Conservation (phyloP, 1,284 basidiomycete genomes). For the Pseudomicrostroma phylloplanum region DNA sequence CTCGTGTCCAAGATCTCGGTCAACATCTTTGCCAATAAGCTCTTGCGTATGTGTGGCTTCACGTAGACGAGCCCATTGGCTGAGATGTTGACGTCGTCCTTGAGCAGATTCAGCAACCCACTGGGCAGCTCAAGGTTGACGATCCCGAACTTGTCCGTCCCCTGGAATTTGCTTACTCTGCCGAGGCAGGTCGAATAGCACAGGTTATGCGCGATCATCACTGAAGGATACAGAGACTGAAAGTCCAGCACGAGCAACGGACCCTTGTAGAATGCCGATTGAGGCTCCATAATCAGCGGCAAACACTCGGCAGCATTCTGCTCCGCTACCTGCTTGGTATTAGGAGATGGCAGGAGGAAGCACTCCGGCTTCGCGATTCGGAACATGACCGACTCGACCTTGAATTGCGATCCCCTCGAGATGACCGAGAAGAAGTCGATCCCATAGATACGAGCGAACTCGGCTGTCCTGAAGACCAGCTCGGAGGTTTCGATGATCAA, state of each 20-base stretch:
- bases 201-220: conserved; percentile 94
- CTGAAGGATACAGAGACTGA: conserved; percentile 87
- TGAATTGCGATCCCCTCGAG: conserved; percentile 90
- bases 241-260: conserved; percentile 91
- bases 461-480: conserved; percentile 53
- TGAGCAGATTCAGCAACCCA: conserved; percentile 16
- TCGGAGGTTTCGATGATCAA: conserved; percentile 43
- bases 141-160: conserved; percentile 71
- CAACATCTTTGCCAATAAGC: conserved; percentile 83
- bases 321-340: conserved; percentile 52
- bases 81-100: conserved; percentile 17
- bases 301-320: conserved; percentile 94
- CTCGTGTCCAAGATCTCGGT: conserved; percentile 88
- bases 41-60: conserved; percentile 74
- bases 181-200: conserved; percentile 77
- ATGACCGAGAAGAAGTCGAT: conserved; percentile 95
- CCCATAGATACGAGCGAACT: conserved; percentile 93
- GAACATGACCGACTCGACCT: conserved; percentile 97
- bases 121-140: conserved; percentile 11
- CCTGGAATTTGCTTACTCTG: conserved; percentile 73
- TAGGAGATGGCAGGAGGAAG: conserved; percentile 45
- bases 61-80: conserved; percentile 93
- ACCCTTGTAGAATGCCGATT: conserved; percentile 83
- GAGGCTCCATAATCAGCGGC: conserved; percentile 88
- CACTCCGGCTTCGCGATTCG: conserved; percentile 95